phyloP scores from a whole-genome alignment of 805 yeast species.

The Kodamaea leandrae region DNA sequence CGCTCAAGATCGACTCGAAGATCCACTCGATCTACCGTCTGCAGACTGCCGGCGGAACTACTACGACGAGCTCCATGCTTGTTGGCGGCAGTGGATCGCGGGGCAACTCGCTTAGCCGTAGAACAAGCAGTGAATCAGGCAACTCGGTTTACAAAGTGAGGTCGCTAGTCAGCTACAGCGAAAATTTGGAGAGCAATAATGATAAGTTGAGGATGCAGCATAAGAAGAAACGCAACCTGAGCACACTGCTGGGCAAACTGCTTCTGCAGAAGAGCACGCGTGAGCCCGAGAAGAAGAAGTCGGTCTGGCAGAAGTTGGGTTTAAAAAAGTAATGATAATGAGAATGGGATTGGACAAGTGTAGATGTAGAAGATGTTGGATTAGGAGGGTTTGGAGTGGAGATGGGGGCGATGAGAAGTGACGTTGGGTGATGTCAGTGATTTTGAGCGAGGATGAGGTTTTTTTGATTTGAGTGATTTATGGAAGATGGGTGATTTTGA shows the following conservation, averaged over 20 bases:
- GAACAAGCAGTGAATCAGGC: constrained; percentile 11
- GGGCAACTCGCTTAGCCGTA: constrained; percentile 11
- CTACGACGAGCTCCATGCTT: constrained; percentile 1
- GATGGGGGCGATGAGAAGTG: no score
- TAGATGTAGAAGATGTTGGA: neutral
- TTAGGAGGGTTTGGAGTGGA: no score
- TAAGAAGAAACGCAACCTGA: constrained; percentile 12
- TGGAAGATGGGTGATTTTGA: no score
- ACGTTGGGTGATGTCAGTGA: no score
- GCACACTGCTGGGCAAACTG: constrained; percentile 10
- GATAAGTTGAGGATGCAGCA: constrained; percentile 10
- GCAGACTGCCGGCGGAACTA: constrained; percentile 14
- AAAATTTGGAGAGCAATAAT: constrained; percentile 26
- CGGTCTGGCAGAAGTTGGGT: constrained; percentile 17
- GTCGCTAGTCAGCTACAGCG: constrained; percentile 35
- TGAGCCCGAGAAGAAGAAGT: constrained; percentile 9
- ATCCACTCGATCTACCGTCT: constrained; percentile 37
- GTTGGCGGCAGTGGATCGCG: constrained; percentile 5
- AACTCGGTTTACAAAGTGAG: constrained; percentile 39
- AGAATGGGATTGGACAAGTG: neutral
- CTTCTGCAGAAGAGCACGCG: neutral
- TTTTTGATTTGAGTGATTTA: no score
- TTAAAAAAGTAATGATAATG: constrained; percentile 11
- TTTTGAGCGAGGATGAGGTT: no score
- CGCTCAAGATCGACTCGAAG: constrained; percentile 25